Evolutionary conservation across 495 filamentous ascomycete species (phyloP), one percentile per base, ranked within the genome.

Genomic region (Penicillium egyptiacum): DNA sequence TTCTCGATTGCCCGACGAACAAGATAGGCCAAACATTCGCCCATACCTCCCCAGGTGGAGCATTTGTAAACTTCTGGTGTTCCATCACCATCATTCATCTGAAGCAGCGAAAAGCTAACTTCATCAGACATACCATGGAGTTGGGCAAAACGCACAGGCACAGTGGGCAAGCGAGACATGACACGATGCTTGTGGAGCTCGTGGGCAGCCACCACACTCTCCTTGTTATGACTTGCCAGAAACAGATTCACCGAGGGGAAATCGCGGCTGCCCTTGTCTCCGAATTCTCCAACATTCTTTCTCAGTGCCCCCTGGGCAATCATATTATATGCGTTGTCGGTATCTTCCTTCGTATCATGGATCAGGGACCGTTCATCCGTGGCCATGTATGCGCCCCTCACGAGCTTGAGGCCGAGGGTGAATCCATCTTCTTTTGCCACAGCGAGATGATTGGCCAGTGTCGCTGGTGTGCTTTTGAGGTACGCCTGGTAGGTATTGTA

Each of bases 111-210:
- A 59, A 89, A 90, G 65, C 85, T 89, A 10, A 96, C 83, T 61
- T 95, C 91, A 59, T 97, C 92, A 7, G 92, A 90, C 92, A 96
- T 96, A 11, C 92, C 92, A 75, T 91, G 86, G 16, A 97, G 76
- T 71, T 97, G 92, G 1, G 59, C 76, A 53, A 75, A 79, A 2
- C 70, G 67, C 19, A 75, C 70, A 28, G 70, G 65, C 23, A 73
- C 66, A 8, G 69, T 77, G 23, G 71, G 74, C 12, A 69, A 48
- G 2, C 63, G 61, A 0, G 62, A 69, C 23, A 43, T 52, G 0
- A 67, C 17, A 0, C 73, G 71, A 17, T 71, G 57, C 44, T 73
- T 65, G 46, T 72, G 67, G 8, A 77, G 57, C 5, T 66, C 42
- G 44, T 71, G 70, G 20, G 73, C 75, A 35, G 49, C 63, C 51